Evolutionary conservation across 495 filamentous ascomycete species (phyloP).

Genomic region (Hypoxylon lenormandii): DNA sequence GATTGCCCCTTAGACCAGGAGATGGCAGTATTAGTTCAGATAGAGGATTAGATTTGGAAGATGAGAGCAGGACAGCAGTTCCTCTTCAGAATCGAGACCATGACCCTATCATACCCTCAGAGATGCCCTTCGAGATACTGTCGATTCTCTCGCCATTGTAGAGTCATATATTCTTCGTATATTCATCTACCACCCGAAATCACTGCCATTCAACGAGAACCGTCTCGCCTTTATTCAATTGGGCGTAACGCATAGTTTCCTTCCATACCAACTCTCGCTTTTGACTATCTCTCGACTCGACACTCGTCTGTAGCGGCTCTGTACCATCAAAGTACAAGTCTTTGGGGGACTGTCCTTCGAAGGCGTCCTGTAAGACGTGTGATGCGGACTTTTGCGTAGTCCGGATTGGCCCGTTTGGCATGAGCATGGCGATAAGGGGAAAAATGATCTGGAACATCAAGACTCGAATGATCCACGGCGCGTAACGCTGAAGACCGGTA

Average conservation of each 20-base stretch:
- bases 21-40: too few species aligned
- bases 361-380: constrained; percentile 49
- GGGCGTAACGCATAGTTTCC: constrained; percentile 45
- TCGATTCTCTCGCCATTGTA: too few species aligned
- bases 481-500: constrained; percentile 34
- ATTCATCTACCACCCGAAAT: too few species aligned
- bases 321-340: constrained; percentile 43
- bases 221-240: constrained; percentile 45
- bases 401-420: constrained; percentile 37
- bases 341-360: constrained; percentile 38
- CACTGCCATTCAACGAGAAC: constrained; percentile 44
- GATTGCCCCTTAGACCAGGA: too few species aligned
- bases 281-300: constrained; percentile 40
- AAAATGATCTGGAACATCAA: constrained; percentile 34
- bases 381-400: constrained; percentile 51
- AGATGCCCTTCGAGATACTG: too few species aligned
- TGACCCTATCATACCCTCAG: too few species aligned
- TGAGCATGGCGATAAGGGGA: constrained; percentile 2
- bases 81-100: too few species aligned
- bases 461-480: constrained; percentile 39
- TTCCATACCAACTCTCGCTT: constrained; percentile 49
- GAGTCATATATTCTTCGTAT: too few species aligned
- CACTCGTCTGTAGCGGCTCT: constrained; percentile 21
- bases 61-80: too few species aligned
- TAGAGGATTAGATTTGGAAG: too few species aligned